Evolutionary conservation across 108 stramenopile genomes (phyloP).

Genomic region (Epithemia pelagica): DNA sequence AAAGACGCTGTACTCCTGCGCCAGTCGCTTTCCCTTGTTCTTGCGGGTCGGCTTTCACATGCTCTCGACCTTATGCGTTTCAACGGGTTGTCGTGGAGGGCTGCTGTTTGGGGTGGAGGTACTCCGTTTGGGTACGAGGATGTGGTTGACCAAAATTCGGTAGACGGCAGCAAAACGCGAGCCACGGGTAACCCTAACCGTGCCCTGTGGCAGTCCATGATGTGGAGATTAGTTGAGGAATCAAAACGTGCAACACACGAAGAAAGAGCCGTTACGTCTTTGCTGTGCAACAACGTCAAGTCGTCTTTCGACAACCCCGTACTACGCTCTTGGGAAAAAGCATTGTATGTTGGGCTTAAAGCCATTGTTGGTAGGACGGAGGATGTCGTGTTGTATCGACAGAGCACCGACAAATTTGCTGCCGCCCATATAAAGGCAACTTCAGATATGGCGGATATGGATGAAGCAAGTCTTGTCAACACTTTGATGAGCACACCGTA

Average conservation of each 20-base stretch:
- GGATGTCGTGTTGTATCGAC: constrained; percentile 49
- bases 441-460: constrained; percentile 14
- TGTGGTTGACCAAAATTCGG: neutral
- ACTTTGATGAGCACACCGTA: constrained; percentile 25
- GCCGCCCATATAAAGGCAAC: constrained; percentile 24
- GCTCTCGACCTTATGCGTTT: constrained; percentile 40
- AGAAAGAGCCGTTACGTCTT: constrained; percentile 58
- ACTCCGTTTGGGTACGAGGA: constrained; percentile 28
- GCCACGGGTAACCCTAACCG: constrained; percentile 54
- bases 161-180: constrained; percentile 4
- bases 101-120: constrained; percentile 56
- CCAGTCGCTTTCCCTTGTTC: constrained; percentile 39
- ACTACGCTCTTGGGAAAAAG: constrained; percentile 50
- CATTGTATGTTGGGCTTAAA: constrained; percentile 36
- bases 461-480: constrained; percentile 18
- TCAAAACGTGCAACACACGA: constrained; percentile 13
- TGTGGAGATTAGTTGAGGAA: constrained; percentile 42
- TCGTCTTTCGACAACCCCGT: constrained; percentile 46
- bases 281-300: constrained; percentile 50
- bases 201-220: constrained; percentile 58
- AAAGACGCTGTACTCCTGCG: constrained; percentile 41
- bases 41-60: constrained; percentile 46
- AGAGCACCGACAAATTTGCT: constrained; percentile 27
- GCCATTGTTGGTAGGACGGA: constrained; percentile 40
- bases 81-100: constrained; percentile 62